Percentiles rank a stretch among this genome's conserved stretches.
These are phyloP conservation scores for Strobilomyces echinocephalus DNA, from an alignment of 768 basidiomycete species.

Conservation along the genomic window DNA sequence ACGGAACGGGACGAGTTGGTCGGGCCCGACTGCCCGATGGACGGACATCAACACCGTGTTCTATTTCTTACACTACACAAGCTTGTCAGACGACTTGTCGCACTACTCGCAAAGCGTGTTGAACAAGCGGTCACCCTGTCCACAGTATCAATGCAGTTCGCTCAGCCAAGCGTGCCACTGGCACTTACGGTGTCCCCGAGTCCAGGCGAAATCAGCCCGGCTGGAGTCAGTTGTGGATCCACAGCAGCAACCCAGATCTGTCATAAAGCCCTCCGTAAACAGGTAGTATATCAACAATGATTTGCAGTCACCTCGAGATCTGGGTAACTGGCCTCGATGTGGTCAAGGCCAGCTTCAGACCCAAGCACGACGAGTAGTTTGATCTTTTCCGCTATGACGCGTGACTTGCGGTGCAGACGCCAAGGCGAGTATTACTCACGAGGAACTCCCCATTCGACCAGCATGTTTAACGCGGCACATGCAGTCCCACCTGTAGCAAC, in stretches of 20 bases:
- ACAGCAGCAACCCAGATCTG: slow-evolving; percentile 88
- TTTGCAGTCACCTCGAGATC: slow-evolving; percentile 61
- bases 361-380: slow-evolving; percentile 82
- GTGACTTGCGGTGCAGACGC: not conserved
- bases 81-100: not conserved
- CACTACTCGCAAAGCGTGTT: slow-evolving; percentile 52
- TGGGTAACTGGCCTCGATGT: slow-evolving; percentile 65
- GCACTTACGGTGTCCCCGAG: slow-evolving; percentile 78
- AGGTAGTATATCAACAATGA: not conserved
- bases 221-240: slow-evolving; percentile 62
- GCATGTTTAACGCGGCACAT: slow-evolving; percentile 80
- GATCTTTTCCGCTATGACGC: slow-evolving; percentile 53
- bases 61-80: not conserved
- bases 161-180: slow-evolving; percentile 6
- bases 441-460: slow-evolving; percentile 77
- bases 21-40: not conserved
- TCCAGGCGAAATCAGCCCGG: slow-evolving; percentile 85
- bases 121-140: slow-evolving; percentile 80
- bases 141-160: not conserved
- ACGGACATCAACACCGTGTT: not conserved
- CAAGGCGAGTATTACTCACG: slow-evolving; percentile 35
- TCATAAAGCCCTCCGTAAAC: not conserved
- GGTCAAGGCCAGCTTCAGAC: slow-evolving; percentile 65
- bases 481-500: slow-evolving; percentile 95
- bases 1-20: not conserved